Evolutionary conservation across 805 yeast genomes (phyloP), one percentile per base, ranked within the genome.

Genomic region (Millerozyma acaciae): DNA sequence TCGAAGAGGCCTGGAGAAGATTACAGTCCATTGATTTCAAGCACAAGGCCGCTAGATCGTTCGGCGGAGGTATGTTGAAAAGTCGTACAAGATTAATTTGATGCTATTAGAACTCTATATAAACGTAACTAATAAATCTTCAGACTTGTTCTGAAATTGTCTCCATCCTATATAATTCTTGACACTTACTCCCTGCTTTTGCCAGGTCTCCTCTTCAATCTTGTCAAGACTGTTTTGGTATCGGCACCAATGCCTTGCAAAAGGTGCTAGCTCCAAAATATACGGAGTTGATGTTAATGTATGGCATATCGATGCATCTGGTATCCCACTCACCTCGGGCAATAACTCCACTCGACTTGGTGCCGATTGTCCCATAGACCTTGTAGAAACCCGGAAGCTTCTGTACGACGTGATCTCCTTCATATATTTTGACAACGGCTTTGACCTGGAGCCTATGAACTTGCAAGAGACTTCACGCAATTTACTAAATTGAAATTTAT

Each of bases 1-100:
- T 89, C 8, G 80, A 80, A 38, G 96, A 87, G 50, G 96, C 97
- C 0, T 87, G 93, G 88, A 67, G 96, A 48, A 62, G 81, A 33
- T 57, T 86, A 26, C 96, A 88, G 55, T 59, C 67, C 2, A 61
- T 55, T 2, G 70, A 71, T 27, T 75, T 74, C 48, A 73, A 68
- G 28, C 80, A 76, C 41, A 76, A 72, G 38, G 82, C 93, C 2
- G 53, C 79, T 26, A 68, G 87, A 38, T 78, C 82, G 33, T 86
- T 80, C 54, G 74, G 78, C 20, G 95, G 88, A 8, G 87, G 88
- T 2, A 59, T 75, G 40, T 61, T 80, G 25, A 66, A 62, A 39
- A 60, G 75, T 3, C 62, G 73, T 43, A 71, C 82, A 3, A 70
- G 70, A 34, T 61, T 78, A 33, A 76, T 78, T 27, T 69, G 45